Evolutionary conservation across 2,329 filamentous ascomycete genomes (phyloP).

Genomic region (Tolypocladium endophyticum): DNA sequence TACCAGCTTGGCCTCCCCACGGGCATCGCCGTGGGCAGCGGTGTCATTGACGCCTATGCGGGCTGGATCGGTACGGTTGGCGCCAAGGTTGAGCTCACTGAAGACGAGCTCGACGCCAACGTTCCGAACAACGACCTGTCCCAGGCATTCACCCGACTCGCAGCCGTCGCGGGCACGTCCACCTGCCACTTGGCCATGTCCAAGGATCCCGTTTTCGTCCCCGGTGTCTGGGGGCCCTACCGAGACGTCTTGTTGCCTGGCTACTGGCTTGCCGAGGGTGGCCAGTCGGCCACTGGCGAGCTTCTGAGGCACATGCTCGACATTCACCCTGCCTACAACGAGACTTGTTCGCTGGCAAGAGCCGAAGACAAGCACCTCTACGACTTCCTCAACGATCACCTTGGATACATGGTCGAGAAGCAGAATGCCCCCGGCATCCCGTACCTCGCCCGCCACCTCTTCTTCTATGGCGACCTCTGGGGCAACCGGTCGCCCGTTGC

Average conservation of each 20-base stretch:
- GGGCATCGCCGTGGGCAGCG: constrained; percentile 87
- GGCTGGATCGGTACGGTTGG: constrained; percentile 99
- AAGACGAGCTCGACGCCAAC: constrained; percentile 54
- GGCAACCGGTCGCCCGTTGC: constrained; percentile 92
- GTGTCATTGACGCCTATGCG: constrained; percentile 96
- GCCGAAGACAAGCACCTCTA: constrained; percentile 84
- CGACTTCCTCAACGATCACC: constrained; percentile 84
- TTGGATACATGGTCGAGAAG: constrained; percentile 64
- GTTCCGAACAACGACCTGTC: constrained; percentile 73
- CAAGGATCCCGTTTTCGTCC: constrained; percentile 81
- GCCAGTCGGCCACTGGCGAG: constrained; percentile 92
- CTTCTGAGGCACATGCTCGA: constrained; percentile 89
- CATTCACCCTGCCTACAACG: constrained; percentile 82
- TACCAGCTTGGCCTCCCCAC: constrained; percentile 72
- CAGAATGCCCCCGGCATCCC: constrained; percentile 64
- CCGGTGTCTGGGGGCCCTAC: constrained; percentile 96
- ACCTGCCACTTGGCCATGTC: constrained; percentile 98
- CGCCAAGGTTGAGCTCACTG: constrained; percentile 71
- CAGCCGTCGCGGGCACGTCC: constrained; percentile 90
- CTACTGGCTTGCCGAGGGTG: constrained; percentile 96
- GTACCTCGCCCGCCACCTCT: constrained; percentile 85
- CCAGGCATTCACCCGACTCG: constrained; percentile 85
- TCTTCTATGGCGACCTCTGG: constrained; percentile 97
- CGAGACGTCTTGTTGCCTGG: constrained; percentile 83
- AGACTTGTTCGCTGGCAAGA: constrained; percentile 68